phyloP scores from a whole-genome alignment of 73 alveolate species.

The Stentor coeruleus region DNA sequence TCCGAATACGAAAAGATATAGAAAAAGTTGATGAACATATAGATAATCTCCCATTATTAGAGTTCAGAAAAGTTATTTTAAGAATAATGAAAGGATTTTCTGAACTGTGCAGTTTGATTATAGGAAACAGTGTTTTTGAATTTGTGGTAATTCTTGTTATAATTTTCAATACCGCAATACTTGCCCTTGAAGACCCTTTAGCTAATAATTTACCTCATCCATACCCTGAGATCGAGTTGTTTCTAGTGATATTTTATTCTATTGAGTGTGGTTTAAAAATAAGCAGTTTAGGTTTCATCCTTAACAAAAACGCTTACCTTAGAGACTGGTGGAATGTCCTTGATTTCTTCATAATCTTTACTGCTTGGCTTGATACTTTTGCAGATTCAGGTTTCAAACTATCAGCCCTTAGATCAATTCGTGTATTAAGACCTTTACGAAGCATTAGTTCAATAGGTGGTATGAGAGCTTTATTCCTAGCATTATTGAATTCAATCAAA shows the following conservation, averaged over 20 bases:
- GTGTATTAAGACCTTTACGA: conserved; percentile 88
- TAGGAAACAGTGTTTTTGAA: conserved; percentile 42
- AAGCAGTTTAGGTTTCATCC: conserved; percentile 61
- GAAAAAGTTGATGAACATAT: neutral
- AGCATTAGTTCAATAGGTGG: conserved; percentile 82
- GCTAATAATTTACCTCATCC: conserved; percentile 23
- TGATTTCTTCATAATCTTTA: conserved; percentile 80
- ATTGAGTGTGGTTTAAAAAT: conserved; percentile 63
- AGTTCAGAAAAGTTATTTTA: conserved; percentile 7
- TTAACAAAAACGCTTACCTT: conserved; percentile 73
- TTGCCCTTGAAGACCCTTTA: conserved; percentile 23
- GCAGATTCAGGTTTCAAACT: conserved; percentile 30
- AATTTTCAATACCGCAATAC: neutral
- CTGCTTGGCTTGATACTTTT: conserved; percentile 56
- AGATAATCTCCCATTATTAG: neutral
- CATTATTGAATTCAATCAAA: conserved; percentile 71
- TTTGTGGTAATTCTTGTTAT: conserved; percentile 41
- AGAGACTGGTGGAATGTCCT: conserved; percentile 88
- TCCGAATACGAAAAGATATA: neutral
- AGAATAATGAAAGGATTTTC: neutral
- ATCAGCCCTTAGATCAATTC: conserved; percentile 75
- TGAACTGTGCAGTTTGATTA: conserved; percentile 21
- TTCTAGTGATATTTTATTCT: conserved; percentile 56
- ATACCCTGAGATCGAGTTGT: conserved; percentile 28
- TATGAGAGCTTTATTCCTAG: conserved; percentile 65